Evolutionary conservation across 1,139 yeast species (phyloP).

Genomic region (Suhomyces choctaworum): DNA sequence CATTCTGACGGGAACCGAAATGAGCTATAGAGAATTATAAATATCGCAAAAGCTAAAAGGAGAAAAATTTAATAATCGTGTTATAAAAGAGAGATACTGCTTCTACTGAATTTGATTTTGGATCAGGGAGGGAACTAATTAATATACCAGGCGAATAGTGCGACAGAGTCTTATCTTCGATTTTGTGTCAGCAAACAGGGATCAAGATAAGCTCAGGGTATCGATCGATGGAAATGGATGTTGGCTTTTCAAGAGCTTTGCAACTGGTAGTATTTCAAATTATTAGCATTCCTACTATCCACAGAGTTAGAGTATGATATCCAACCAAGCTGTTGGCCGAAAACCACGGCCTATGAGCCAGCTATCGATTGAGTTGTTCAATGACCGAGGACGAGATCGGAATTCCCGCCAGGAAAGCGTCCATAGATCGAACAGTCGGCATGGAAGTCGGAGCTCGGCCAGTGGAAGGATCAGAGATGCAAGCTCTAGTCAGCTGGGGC

Average conservation of each 20-base stretch:
- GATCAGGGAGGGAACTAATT: too few species aligned
- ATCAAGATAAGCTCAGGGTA: constrained; percentile 2
- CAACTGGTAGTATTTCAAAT: too few species aligned
- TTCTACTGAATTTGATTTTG: too few species aligned
- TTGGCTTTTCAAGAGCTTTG: neutral
- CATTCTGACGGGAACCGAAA: too few species aligned
- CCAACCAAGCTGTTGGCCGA: neutral
- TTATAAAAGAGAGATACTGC: too few species aligned
- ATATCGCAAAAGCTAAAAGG: too few species aligned
- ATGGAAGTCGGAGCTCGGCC: neutral
- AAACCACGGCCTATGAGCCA: constrained; percentile 4
- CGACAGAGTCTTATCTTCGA: neutral
- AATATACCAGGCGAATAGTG: too few species aligned
- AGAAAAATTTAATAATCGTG: too few species aligned
- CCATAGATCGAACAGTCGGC: neutral
- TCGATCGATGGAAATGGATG: constrained; percentile 1
- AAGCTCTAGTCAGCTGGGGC: neutral
- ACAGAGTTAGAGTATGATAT: too few species aligned
- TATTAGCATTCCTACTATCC: too few species aligned
- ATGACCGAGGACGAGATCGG: constrained; percentile 5
- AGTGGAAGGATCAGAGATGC: neutral
- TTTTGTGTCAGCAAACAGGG: neutral
- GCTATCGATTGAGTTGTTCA: constrained; percentile 4
- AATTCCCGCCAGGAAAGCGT: neutral
- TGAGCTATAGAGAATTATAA: too few species aligned